Evolutionary conservation across 2,329 filamentous ascomycete genomes (phyloP).

Genomic region (Kalmusia sp.): DNA sequence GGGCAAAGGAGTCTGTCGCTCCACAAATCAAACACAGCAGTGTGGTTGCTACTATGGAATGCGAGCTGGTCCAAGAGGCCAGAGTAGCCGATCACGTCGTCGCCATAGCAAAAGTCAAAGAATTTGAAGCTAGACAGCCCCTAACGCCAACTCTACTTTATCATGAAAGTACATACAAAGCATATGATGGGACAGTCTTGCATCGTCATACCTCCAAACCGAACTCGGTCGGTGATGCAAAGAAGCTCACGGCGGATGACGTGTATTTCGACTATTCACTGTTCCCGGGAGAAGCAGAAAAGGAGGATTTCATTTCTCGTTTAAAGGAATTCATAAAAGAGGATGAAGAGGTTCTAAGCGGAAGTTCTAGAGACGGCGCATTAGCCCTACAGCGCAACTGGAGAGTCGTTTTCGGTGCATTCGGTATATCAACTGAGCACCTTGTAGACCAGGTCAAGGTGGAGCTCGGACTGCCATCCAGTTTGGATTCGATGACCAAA

Average conservation of each 20-base stretch:
- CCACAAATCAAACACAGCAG: constrained; percentile 21
- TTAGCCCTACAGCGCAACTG: constrained; percentile 15
- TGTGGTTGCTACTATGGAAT: constrained; percentile 42
- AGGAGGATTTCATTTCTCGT: constrained; percentile 20
- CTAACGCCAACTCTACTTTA: constrained; percentile 30
- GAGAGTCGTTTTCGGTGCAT: constrained; percentile 12
- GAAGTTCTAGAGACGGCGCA: background rate
- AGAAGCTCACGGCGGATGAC: background rate
- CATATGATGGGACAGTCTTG: constrained; percentile 13
- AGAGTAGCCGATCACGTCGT: constrained; percentile 56
- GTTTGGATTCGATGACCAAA: background rate
- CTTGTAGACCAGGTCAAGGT: constrained; percentile 3
- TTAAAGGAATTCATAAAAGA: constrained; percentile 23
- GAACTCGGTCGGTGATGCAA: background rate
- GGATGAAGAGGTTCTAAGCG: constrained; percentile 11
- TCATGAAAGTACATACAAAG: constrained; percentile 33
- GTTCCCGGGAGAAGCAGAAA: constrained; percentile 28
- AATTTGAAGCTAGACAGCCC: constrained; percentile 10
- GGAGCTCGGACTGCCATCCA: background rate
- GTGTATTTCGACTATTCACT: constrained; percentile 23
- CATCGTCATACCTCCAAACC: background rate
- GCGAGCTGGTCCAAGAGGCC: constrained; percentile 45
- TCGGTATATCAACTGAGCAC: constrained; percentile 23
- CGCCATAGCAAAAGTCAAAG: constrained; percentile 51
- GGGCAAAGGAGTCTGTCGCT: constrained; percentile 15